These are phyloP conservation scores for Fusarium sp. DNA, from an alignment of 2,329 filamentous ascomycete species.

Conservation along the genomic window DNA sequence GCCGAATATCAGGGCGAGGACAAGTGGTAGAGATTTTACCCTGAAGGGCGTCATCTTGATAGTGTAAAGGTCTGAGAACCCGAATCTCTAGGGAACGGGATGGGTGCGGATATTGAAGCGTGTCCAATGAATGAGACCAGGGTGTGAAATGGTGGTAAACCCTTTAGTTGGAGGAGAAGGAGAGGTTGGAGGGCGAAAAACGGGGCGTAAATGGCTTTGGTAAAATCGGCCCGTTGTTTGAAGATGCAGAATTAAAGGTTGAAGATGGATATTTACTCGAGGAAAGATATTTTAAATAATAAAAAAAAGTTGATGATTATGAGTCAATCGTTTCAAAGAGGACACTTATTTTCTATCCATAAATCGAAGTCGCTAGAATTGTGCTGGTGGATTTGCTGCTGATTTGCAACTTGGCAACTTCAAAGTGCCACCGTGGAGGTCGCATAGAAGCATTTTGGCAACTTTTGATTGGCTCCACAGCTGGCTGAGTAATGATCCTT, in stretches of 20 bases:
- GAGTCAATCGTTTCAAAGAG: conserved; percentile 41
- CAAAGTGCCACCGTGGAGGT: conserved; percentile 18
- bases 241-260: not conserved
- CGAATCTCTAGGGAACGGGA: not conserved
- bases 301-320: conserved; percentile 15
- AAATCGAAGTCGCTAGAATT: conserved; percentile 47
- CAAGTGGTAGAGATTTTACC: conserved; percentile 32
- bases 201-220: not conserved
- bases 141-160: not conserved
- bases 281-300: conserved; percentile 7
- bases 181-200: not conserved
- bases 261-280: not conserved
- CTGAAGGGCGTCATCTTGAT: conserved; percentile 43
- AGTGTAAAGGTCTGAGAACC: not conserved
- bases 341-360: conserved; percentile 37
- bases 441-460: conserved; percentile 33
- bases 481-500: conserved; percentile 33
- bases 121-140: conserved; percentile 4
- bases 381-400: not conserved
- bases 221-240: conserved; percentile 6
- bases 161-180: conserved; percentile 1
- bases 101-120: not conserved
- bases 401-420: conserved; percentile 45
- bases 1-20: conserved; percentile 44
- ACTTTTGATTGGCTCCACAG: conserved; percentile 34